Base-by-base conservation (phyloP, 2,329 filamentous ascomycete genomes). In the Thyridium curvatum region DNA sequence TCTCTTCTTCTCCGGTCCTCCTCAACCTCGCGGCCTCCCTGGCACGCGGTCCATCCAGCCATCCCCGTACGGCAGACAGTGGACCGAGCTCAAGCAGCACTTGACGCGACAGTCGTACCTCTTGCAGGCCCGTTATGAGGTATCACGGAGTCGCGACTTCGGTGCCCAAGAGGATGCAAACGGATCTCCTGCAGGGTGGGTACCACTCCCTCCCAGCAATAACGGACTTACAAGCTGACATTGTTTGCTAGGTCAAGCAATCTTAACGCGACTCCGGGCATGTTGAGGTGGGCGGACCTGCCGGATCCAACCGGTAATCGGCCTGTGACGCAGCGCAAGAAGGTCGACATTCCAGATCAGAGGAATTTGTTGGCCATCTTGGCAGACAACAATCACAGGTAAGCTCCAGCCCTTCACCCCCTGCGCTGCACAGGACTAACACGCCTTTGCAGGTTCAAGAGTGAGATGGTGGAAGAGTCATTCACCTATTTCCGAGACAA, bases 211-310 rank as follows among this genome's bases (percentile, higher is more conserved):
- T 13, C 13, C 13, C 18, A 17, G 38, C 18, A 32, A 28, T 3
- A 32, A 13, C 17, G 34, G 28, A 26, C 12, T n/a, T 16, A 18
- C 21, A 13, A 18, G 35, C 21, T 16, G 12, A 14, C 16, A 13
- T 10, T 37, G n/a, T 30, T 14, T 18, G 8, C 35, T 8, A 39
- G 32, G 32, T 18, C 38, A 12, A 40, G 46, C 13, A 38, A 71
- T 30, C 61, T 71, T 31, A 66, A 74, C 42, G 49, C 57, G 6
- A 52, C 58, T 1, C 59, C 60, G 0, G 75, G 73, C 14, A 66
- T 70, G 4, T 53, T 82, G 41, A 62, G 71, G 33, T 83, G 76
- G 74, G 70, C 64, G 6, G 78, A 82, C 46, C 65, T 81, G 33
- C 78, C 79, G 2, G 78, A 82, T 44, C 76, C 77, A 13, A 61